Conservation (phyloP, 2,329 filamentous ascomycete genomes). For the Pleurostoma richardsiae region DNA sequence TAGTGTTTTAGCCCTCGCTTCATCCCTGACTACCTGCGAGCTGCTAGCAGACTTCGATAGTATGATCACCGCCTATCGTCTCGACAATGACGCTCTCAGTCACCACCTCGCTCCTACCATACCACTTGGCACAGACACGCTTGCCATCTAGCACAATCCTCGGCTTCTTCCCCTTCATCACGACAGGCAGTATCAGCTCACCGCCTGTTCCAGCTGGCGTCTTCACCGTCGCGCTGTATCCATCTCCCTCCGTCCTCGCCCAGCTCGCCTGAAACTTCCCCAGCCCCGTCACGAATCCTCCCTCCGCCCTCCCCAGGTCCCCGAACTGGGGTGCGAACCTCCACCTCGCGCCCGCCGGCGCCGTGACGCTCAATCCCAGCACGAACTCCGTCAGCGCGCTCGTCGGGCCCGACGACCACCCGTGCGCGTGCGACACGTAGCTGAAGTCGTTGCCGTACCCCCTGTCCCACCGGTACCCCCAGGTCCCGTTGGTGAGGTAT, state of each 20-base stretch:
- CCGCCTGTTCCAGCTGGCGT: constrained; percentile 18
- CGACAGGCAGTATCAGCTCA: constrained; percentile 16
- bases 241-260: constrained; percentile 8
- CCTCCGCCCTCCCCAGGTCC: constrained; percentile 29
- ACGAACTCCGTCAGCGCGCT: constrained; percentile 37
- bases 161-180: constrained; percentile 3
- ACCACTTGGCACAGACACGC: constrained; percentile 3
- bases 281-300: constrained; percentile 30
- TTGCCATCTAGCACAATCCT: constrained; percentile 14
- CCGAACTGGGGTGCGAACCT: constrained; percentile 31
- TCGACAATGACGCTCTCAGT: constrained; percentile 8
- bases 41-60: constrained; percentile 4
- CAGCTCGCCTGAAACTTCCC: constrained; percentile 30
- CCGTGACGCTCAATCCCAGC: constrained; percentile 33
- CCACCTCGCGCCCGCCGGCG: constrained; percentile 28
- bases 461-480: constrained; percentile 46
- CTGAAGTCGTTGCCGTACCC: constrained; percentile 45
- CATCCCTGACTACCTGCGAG: too few species aligned
- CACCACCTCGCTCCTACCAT: constrained; percentile 6
- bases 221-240: constrained; percentile 14
- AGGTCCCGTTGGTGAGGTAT: constrained; percentile 49
- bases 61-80: constrained; percentile 6
- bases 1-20: too few species aligned
- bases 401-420: constrained; percentile 43
- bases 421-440: constrained; percentile 44